Evolutionary conservation across 306 rosid species (phyloP).

Genomic region (Geum urbanum): DNA sequence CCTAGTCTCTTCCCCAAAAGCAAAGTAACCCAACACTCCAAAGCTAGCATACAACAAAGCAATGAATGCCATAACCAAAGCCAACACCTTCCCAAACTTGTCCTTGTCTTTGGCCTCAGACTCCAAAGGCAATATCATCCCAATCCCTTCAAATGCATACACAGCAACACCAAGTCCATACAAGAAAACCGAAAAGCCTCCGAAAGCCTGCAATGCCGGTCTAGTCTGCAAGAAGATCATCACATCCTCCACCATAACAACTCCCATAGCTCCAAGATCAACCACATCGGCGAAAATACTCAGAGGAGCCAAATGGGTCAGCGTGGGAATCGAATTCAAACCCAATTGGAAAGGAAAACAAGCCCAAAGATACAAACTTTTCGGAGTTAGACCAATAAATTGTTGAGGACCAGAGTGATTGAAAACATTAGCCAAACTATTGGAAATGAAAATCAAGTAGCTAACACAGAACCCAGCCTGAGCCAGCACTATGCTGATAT

Average conservation of each 20-base stretch:
- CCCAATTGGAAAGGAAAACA: constrained; percentile 73
- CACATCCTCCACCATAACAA: constrained; percentile 61
- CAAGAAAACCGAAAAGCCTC: constrained; percentile 52
- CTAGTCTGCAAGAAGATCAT: constrained; percentile 32
- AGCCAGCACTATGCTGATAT: constrained; percentile 52
- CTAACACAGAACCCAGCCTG: constrained; percentile 71
- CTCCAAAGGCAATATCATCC: constrained; percentile 65
- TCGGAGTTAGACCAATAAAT: constrained; percentile 42
- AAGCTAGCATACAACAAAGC: constrained; percentile 54
- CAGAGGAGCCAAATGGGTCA: constrained; percentile 73
- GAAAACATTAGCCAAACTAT: constrained; percentile 39
- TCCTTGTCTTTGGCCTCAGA: constrained; percentile 54
- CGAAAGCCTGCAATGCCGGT: constrained; percentile 45
- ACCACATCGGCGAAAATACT: constrained; percentile 64
- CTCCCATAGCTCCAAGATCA: constrained; percentile 55
- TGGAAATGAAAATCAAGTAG: constrained; percentile 59
- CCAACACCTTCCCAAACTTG: constrained; percentile 55
- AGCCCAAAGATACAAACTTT: constrained; percentile 48
- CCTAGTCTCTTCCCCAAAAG: constrained; percentile 67
- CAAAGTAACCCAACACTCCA: constrained; percentile 66
- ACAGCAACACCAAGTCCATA: constrained; percentile 76
- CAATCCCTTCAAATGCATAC: constrained; percentile 72
- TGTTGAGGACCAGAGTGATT: neutral
- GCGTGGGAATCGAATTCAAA: constrained; percentile 49
- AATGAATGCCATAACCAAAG: constrained; percentile 46